Evolutionary conservation across 305 asterid species (phyloP).

Genomic region (Fraxinus albicans): DNA sequence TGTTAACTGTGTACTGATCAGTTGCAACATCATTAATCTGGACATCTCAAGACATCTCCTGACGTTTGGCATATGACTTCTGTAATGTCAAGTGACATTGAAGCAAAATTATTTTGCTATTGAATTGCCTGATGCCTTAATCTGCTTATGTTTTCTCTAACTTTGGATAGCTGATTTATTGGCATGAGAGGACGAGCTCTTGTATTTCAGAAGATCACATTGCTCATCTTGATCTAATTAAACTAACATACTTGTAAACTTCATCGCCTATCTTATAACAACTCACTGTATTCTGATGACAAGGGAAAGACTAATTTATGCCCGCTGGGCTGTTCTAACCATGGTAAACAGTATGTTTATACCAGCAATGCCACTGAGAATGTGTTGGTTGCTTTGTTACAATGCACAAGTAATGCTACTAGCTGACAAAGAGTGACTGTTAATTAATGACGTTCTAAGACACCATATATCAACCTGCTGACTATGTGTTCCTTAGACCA

Average conservation of each 20-base stretch:
- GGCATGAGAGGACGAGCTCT: not conserved
- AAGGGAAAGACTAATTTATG: constrained; percentile 1
- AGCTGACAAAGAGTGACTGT: not conserved
- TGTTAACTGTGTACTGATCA: not conserved
- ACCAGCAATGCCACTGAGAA: not conserved
- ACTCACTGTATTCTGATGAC: not conserved
- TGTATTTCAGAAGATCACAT: not conserved
- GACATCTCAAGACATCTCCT: constrained; percentile 5
- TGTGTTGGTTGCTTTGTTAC: not conserved
- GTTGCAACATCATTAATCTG: not conserved
- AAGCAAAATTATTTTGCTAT: not conserved
- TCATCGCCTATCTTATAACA: not conserved
- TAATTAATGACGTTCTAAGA: not conserved
- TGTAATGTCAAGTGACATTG: not conserved
- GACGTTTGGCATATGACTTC: not conserved
- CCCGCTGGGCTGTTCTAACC: not conserved
- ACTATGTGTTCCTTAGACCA: not conserved
- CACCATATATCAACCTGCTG: not conserved
- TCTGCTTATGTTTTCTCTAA: not conserved
- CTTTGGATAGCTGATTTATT: not conserved
- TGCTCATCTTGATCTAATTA: not conserved
- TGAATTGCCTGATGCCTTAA: constrained; percentile 1
- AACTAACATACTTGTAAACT: not conserved
- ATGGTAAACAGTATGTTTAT: not conserved
- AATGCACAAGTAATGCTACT: constrained; percentile 1